phyloP scores from a whole-genome alignment of 192 early-diverging fungal genomes.

The Allomyces javanicus region DNA sequence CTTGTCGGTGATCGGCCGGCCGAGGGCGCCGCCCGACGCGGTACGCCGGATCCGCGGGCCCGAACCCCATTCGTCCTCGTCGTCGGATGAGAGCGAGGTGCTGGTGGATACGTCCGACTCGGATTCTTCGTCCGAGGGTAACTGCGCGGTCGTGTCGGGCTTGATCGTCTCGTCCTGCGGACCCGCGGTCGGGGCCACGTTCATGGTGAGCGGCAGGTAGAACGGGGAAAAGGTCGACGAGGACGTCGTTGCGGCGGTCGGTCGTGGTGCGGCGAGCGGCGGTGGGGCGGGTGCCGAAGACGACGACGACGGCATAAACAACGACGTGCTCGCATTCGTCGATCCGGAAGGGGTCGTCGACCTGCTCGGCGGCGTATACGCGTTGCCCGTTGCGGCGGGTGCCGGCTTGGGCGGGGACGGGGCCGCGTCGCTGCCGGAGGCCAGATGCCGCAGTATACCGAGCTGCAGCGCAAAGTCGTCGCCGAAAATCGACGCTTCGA shows the following conservation, averaged over 20 bases:
- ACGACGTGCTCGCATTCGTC: neutral
- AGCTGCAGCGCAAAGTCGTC: neutral
- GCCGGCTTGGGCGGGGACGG: conserved; percentile 1
- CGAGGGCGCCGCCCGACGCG: neutral
- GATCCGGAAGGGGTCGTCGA: neutral
- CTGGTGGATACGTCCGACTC: neutral
- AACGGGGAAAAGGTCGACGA: too few relatives aligned
- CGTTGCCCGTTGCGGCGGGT: too few relatives aligned
- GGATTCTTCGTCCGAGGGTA: neutral
- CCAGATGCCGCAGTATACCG: neutral
- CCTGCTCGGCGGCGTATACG: too few relatives aligned
- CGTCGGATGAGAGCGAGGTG: neutral
- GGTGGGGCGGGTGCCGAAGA: too few relatives aligned
- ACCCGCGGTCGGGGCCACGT: neutral
- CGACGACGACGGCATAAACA: too few relatives aligned
- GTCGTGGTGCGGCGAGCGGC: too few relatives aligned
- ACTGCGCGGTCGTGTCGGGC: neutral
- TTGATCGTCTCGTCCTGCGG: neutral
- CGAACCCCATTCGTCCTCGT: too few relatives aligned
- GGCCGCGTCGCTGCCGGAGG: neutral
- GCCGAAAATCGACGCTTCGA: neutral
- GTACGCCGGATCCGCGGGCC: too few relatives aligned
- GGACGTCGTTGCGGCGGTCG: too few relatives aligned
- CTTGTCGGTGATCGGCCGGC: neutral
- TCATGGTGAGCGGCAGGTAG: too few relatives aligned